Conservation (phyloP, 305 asterid species). For the Fraxinus nigra region DNA sequence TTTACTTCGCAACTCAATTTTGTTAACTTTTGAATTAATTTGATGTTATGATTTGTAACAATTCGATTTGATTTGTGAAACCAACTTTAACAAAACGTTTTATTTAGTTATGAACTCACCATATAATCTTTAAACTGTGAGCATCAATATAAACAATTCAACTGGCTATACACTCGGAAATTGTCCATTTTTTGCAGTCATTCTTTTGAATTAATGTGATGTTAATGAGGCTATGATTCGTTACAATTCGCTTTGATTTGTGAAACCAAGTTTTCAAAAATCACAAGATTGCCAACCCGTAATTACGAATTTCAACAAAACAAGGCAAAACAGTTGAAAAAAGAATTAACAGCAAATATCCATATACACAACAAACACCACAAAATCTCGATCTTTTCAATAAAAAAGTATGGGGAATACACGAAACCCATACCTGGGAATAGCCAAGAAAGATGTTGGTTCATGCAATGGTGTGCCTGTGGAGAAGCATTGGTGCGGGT, state of each 20-base stretch:
- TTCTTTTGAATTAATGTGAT: neutral
- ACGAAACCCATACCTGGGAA: conserved; percentile 13
- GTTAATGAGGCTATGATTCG: neutral
- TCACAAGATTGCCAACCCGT: neutral
- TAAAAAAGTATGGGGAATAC: neutral
- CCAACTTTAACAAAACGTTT: no score
- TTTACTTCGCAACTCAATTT: neutral
- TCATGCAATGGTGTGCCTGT: neutral
- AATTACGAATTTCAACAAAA: neutral
- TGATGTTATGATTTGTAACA: neutral
- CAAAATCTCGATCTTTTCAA: neutral
- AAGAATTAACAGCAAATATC: neutral
- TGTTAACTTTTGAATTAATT: neutral
- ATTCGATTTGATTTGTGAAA: neutral
- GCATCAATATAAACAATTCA: no score
- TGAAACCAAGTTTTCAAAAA: neutral
- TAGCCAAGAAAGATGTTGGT: conserved; percentile 6
- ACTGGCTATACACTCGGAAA: no score
- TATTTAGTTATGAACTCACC: no score
- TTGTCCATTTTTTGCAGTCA: neutral
- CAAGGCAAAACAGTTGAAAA: neutral
- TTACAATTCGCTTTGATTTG: neutral
- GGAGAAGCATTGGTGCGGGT: neutral
- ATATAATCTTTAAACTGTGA: no score
- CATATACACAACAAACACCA: neutral